A percentile compares a stretch with the other conserved stretches of the same genome.
Conservation (phyloP, 139 green algal species). For the Tetraselmis chui region DNA sequence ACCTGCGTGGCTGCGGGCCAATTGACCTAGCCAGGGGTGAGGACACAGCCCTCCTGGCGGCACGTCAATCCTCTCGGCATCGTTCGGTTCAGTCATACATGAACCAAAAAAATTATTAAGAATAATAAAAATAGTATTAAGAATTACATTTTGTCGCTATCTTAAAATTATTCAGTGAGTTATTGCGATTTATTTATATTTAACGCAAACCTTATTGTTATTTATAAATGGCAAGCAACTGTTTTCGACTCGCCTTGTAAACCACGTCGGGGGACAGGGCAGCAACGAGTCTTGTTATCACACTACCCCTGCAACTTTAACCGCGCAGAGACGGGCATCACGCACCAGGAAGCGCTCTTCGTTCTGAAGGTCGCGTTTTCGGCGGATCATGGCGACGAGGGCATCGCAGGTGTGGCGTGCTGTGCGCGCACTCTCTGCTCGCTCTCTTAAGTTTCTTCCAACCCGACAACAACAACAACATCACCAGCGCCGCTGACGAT, state of each 20-base stretch:
- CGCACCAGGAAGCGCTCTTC: conserved; percentile 26
- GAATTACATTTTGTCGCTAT: not conserved
- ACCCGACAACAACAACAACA: conserved; percentile 7
- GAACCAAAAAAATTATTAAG: too few species aligned
- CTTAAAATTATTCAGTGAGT: not conserved
- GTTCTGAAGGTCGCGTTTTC: conserved; percentile 14
- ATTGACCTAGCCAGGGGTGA: conserved; percentile 31
- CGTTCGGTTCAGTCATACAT: too few species aligned
- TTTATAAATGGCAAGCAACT: too few species aligned
- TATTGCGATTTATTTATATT: not conserved
- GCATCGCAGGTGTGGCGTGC: not conserved
- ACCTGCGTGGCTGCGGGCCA: conserved; percentile 21
- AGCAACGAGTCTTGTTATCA: too few species aligned
- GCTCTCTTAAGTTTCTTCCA: not conserved
- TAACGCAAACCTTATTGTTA: not conserved
- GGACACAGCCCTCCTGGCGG: too few species aligned
- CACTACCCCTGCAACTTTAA: too few species aligned
- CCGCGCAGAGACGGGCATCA: conserved; percentile 26
- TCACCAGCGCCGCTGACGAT: too few species aligned
- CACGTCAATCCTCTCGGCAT: too few species aligned
- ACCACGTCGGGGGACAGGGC: too few species aligned
- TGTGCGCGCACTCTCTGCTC: conserved; percentile 22
- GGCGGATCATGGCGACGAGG: not conserved
- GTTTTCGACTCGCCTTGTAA: too few species aligned
- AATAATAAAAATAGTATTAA: too few species aligned